Evolutionary conservation across 2,329 filamentous ascomycete genomes (phyloP).

Genomic region (Cladophialophora chaetospira): DNA sequence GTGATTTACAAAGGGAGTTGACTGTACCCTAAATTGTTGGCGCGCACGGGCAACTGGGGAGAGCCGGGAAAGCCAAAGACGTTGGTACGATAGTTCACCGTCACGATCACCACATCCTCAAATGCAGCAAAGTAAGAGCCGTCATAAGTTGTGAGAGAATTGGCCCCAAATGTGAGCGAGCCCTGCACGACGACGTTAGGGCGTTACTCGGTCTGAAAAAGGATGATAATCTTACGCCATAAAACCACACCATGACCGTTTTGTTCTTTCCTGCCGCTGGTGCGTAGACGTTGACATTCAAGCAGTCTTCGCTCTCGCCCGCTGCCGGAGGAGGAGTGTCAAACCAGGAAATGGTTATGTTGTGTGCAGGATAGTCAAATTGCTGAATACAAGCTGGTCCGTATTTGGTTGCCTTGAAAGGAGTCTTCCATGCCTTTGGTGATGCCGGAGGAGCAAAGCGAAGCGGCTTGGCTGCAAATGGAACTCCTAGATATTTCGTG

Average conservation of each 20-base stretch:
- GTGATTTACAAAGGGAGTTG: constrained; percentile 23
- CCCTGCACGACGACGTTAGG: constrained; percentile 30
- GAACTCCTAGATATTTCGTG: constrained; percentile 39
- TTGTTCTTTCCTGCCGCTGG: constrained; percentile 34
- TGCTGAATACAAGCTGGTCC: constrained; percentile 38
- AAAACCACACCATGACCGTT: constrained; percentile 46
- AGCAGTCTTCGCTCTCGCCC: constrained; percentile 43
- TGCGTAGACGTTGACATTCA: constrained; percentile 46
- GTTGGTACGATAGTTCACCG: constrained; percentile 41
- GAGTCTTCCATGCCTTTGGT: constrained; percentile 27
- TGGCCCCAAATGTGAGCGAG: constrained; percentile 39
- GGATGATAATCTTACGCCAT: constrained; percentile 24
- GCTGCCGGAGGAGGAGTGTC: constrained; percentile 32
- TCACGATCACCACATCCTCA: constrained; percentile 41
- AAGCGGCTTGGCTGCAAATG: constrained; percentile 35
- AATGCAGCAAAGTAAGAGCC: constrained; percentile 41
- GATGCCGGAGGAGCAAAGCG: constrained; percentile 35
- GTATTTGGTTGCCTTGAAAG: constrained; percentile 33
- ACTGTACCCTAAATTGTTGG: constrained; percentile 40
- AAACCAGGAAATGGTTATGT: constrained; percentile 35
- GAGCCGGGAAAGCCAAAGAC: constrained; percentile 47
- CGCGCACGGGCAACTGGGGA: constrained; percentile 38
- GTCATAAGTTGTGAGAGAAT: constrained; percentile 37
- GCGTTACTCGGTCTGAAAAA: neutral
- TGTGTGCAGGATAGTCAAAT: constrained; percentile 34